Percentiles rank a stretch among this genome's conserved stretches.
phyloP scores from a whole-genome alignment of 73 alveolate genomes.

The Blepharisma stoltei region DNA sequence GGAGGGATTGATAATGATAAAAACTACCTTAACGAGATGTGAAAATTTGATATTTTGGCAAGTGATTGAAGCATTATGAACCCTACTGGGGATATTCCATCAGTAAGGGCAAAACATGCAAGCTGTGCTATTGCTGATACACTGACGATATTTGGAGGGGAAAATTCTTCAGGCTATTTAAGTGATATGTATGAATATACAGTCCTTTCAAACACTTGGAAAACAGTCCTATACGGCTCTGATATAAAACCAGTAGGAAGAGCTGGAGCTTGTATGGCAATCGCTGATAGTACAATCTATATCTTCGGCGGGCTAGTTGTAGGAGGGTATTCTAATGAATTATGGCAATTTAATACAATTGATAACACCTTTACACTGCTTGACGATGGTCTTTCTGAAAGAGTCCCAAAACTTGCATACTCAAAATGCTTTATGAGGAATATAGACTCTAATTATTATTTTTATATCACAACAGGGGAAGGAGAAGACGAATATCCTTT shows the following conservation, averaged over 20 bases:
- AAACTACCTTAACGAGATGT: not conserved
- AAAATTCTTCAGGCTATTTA: not conserved
- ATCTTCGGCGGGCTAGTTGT: not conserved
- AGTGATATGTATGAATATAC: conserved; percentile 5
- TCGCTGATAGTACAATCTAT: not conserved
- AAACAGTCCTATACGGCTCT: not conserved
- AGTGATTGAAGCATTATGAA: not conserved
- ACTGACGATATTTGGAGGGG: not conserved
- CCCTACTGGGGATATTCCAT: conserved; percentile 24
- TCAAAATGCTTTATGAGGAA: too few species aligned
- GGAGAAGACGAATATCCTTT: too few species aligned
- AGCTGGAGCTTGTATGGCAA: not conserved
- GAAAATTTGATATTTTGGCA: not conserved
- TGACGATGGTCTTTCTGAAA: too few species aligned
- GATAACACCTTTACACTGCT: too few species aligned
- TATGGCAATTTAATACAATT: not conserved
- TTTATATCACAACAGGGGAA: too few species aligned
- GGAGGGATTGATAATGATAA: not conserved
- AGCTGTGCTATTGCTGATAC: not conserved
- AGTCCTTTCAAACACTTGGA: not conserved
- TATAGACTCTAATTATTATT: too few species aligned
- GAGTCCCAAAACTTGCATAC: too few species aligned
- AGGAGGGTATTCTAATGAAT: not conserved
- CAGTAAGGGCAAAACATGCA: not conserved
- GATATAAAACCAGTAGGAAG: not conserved